Evolutionary conservation across 441 rosid species (phyloP), one percentile per base, ranked within the genome.

Genomic region (Metrosideros polymorpha): DNA sequence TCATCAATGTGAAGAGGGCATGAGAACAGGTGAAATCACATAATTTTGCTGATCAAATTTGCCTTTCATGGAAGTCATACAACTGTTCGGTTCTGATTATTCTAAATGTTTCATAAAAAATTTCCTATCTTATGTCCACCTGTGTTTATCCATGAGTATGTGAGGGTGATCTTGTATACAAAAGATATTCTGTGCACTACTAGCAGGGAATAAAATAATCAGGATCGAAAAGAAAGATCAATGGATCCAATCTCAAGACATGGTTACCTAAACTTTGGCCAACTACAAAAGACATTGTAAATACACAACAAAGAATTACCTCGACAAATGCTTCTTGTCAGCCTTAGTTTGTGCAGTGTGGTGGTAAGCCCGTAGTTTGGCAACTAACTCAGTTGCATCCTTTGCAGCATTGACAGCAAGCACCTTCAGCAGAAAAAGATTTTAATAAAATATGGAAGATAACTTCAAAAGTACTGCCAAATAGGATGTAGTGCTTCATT

Each of bases 331-430:
- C 87, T 97, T 94, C 92, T 97, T 98, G 86, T 98, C 99, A 63
- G 99, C 96, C 92, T 94, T 96, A 63, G 98, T 96, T 92, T 98
- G 99, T 51, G 99, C 99, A 14, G 98, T 92, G 90, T 96, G 98
- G 91, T 98, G 99, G 93, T 95, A 98, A 10, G 99, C 98, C 79
- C 97, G 95, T 77, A 96, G 93, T 91, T 96, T 98, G 53, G 99
- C 98, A 84, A 98, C 99, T 87, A 98, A 94, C 83, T 96, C 99
- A 3, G 98, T 94, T 63, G 99, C 98, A 92, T 98, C 99, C 94
- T 97, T 95, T 2, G 99, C 99, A 86, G 98, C 99, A 89, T 97
- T 98, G 79, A 98, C 99, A 29, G 99, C 95, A 89, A 98, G 99
- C 82, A 97, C 98, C 99, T 95, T 92, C 54, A 61, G n/a, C 59